Conservation (phyloP, 73 alveolate species). For the Effrenium voratum region DNA sequence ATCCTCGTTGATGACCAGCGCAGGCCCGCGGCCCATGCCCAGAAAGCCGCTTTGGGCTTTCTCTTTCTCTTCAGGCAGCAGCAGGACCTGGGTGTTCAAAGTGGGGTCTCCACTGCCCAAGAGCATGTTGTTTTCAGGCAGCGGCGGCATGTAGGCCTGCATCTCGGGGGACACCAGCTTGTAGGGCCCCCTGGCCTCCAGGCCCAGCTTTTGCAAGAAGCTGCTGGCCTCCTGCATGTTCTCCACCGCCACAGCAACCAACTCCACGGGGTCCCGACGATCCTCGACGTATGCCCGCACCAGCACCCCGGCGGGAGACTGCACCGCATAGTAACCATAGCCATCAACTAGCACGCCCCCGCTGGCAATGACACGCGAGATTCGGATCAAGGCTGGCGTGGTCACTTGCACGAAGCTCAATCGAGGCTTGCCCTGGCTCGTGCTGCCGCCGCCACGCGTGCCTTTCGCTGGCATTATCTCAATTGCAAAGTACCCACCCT, state of each 20-base stretch:
- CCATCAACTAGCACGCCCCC: constrained; percentile 75
- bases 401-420: constrained; percentile 75
- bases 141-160: constrained; percentile 93
- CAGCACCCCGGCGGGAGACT: constrained; percentile 85
- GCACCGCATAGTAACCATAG: constrained; percentile 81
- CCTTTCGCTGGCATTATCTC: constrained; percentile 4
- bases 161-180: constrained; percentile 72
- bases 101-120: constrained; percentile 65
- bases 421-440: constrained; percentile 6
- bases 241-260: constrained; percentile 71
- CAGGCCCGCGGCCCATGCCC: constrained; percentile 77
- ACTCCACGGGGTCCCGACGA: constrained; percentile 84
- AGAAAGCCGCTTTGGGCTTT: background rate
- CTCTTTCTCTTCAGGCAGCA: constrained; percentile 51
- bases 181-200: constrained; percentile 66
- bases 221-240: background rate
- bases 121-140: constrained; percentile 53
- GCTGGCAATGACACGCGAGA: constrained; percentile 45
- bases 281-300: constrained; percentile 88
- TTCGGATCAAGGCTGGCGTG: constrained; percentile 70
- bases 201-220: constrained; percentile 44
- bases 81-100: constrained; percentile 57
- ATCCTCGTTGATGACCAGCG: constrained; percentile 59
- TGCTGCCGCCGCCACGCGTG: background rate
- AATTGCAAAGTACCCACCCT: constrained; percentile 76